These are phyloP conservation scores for Trichoderma endophyticum DNA, from an alignment of 2,329 filamentous ascomycete genomes.

Conservation along the genomic window DNA sequence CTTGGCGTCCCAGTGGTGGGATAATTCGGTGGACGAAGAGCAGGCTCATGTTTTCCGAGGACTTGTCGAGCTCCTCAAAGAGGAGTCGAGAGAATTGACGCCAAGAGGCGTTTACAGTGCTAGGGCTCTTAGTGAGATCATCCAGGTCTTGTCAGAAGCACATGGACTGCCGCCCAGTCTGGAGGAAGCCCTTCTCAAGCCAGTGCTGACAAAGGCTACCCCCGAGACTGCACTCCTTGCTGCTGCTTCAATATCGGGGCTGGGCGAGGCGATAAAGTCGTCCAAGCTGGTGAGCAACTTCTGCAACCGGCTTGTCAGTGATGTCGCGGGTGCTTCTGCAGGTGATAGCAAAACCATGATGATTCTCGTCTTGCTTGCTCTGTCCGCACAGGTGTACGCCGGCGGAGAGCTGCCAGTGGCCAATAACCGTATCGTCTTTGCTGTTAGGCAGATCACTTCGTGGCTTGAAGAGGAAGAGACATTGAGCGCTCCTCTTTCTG, in stretches of 20 bases:
- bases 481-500: slow-evolving; percentile 42
- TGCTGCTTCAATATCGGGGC: slow-evolving; percentile 49
- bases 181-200: slow-evolving; percentile 47
- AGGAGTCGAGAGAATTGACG: slow-evolving; percentile 41
- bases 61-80: slow-evolving; percentile 44
- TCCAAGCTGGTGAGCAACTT: slow-evolving; percentile 52
- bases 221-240: slow-evolving; percentile 47
- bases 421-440: slow-evolving; percentile 73
- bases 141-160: slow-evolving; percentile 45
- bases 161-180: slow-evolving; percentile 45
- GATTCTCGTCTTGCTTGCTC: slow-evolving; percentile 53
- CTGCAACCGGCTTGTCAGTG: slow-evolving; percentile 59
- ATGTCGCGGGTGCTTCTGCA: slow-evolving; percentile 50
- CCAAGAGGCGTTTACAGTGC: slow-evolving; percentile 51
- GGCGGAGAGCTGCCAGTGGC: slow-evolving; percentile 53
- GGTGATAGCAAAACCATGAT: slow-evolving; percentile 44
- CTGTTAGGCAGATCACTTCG: slow-evolving; percentile 72
- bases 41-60: slow-evolving; percentile 38
- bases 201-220: slow-evolving; percentile 46
- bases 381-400: slow-evolving; percentile 51
- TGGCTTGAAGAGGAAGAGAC: slow-evolving; percentile 58
- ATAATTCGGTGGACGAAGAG: slow-evolving; percentile 31
- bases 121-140: slow-evolving; percentile 48
- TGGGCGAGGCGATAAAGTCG: slow-evolving; percentile 47
- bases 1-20: slow-evolving; percentile 38